A percentile compares a stretch with the other conserved stretches of the same genome.
phyloP scores from a whole-genome alignment of 1,139 yeast genomes.

The Saccharomyces hybrid region DNA sequence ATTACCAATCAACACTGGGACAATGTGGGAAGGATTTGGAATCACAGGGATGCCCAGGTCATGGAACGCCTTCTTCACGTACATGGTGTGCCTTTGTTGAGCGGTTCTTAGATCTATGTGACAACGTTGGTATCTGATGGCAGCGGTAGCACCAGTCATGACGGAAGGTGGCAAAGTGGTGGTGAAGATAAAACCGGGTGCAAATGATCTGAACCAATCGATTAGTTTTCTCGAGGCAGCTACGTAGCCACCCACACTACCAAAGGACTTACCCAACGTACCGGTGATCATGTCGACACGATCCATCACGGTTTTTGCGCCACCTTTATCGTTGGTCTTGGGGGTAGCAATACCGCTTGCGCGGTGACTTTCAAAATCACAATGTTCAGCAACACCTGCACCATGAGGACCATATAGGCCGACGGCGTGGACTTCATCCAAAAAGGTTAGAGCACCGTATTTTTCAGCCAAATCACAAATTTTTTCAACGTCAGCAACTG shows the following conservation, averaged over 20 bases:
- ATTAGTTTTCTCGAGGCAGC: conserved; percentile 79
- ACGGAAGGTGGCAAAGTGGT: conserved; percentile 93
- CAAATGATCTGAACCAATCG: conserved; percentile 93
- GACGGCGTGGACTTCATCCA: conserved; percentile 98
- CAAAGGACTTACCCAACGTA: conserved; percentile 94
- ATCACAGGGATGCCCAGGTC: conserved; percentile 84
- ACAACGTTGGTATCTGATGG: conserved; percentile 77
- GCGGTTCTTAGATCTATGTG: conserved; percentile 70
- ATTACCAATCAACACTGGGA: conserved; percentile 90
- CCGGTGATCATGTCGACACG: conserved; percentile 95
- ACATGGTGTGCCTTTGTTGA: conserved; percentile 81
- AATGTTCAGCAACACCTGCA: conserved; percentile 98
- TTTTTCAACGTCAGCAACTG: conserved; percentile 85
- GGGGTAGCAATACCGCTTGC: conserved; percentile 57
- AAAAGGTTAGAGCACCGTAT: conserved; percentile 92
- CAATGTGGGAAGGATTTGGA: conserved; percentile 96
- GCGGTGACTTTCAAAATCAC: conserved; percentile 77
- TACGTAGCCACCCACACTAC: conserved; percentile 95
- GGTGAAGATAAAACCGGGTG: conserved; percentile 97
- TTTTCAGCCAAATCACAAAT: conserved; percentile 95
- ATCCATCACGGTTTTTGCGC: conserved; percentile 58
- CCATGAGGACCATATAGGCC: conserved; percentile 99
- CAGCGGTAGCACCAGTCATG: conserved; percentile 90
- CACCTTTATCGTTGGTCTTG: conserved; percentile 3
- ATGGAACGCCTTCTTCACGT: conserved; percentile 67